Evolutionary conservation across 176 grass and related monocot genomes (phyloP), one percentile per base, ranked within the genome.

Genomic region (Carex cristatella): DNA sequence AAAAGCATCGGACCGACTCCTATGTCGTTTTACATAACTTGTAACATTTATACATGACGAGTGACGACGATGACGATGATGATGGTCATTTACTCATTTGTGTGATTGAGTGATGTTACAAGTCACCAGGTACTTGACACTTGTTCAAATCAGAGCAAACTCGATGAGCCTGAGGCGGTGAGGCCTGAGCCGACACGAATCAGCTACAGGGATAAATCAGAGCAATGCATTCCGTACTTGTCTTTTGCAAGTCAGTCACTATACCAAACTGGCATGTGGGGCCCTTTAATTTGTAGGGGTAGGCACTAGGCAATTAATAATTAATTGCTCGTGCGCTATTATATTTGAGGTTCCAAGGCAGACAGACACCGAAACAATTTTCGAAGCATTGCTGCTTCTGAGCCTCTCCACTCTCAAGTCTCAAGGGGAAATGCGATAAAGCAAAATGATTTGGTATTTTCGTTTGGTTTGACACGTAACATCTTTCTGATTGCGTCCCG

Each of bases 281-380:
- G 48, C 48, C 48, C 48, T 49, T 23, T 23, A 23, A 23, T 23
- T 23, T 49, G 5, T 69, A 14, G 14, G 35, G 13, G 35, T 14
- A 56, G n/a, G 74, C 74, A 23, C 23, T 23, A 23, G 23, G 23
- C 23, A 23, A 23, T 23, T 23, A 23, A 23, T 23, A 79, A 33
- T 80, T 9, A 80, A 80, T 80, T 32, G 78, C 51, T 61, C 77
- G 27, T 80, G 54, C 55, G 53, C 3, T 80, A 62, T 23, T 23
- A 23, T 23, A 23, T 61, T 59, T 59, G 14, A 37, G 78, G 55
- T 80, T 59, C 78, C 78, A 13, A 80, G 55, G 30, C 30, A 44
- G n/a, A 2, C 30, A 44, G n/a, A 2, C 33, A 42, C 28, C 28
- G 57, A 23, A 79, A 79, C 74, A 57, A 79, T 32, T 57, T 57